Conservation (phyloP, 306 rosid species). For the Sophora flavescens region DNA sequence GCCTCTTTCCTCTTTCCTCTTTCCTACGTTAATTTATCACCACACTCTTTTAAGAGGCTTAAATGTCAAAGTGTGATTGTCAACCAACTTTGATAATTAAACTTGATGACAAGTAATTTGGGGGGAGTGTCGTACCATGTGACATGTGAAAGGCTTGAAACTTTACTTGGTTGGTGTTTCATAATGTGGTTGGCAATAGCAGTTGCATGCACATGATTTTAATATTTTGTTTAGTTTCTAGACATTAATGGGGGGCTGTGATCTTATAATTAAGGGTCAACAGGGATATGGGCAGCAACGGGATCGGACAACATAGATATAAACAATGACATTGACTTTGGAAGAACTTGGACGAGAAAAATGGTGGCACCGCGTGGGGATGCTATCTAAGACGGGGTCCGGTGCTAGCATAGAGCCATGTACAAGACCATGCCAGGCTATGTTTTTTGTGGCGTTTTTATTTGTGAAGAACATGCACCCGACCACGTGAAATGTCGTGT, state of each 20-base stretch:
- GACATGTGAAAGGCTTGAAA: conserved; percentile 21
- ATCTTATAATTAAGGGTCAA: conserved; percentile 44
- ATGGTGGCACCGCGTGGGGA: conserved; percentile 44
- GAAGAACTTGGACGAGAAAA: conserved; percentile 32
- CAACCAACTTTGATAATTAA: conserved; percentile 38
- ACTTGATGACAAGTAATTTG: conserved; percentile 29
- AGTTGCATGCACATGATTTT: conserved; percentile 39
- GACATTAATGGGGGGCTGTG: conserved; percentile 22
- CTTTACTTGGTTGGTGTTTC: conserved; percentile 37
- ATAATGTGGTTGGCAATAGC: conserved; percentile 36
- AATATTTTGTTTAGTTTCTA: conserved; percentile 19
- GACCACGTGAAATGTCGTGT: conserved; percentile 54
- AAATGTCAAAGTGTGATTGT: conserved; percentile 34
- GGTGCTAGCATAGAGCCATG: conserved; percentile 25
- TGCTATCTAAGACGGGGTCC: conserved; percentile 10
- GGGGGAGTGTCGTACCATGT: conserved; percentile 23
- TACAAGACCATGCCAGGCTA: conserved; percentile 27
- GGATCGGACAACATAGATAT: conserved; percentile 43
- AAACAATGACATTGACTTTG: conserved; percentile 49
- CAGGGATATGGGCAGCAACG: conserved; percentile 26
- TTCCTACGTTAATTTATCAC: conserved; percentile 9
- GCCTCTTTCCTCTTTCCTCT: neutral
- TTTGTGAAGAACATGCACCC: conserved; percentile 44
- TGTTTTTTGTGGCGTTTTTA: conserved; percentile 34
- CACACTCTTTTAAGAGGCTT: conserved; percentile 36